These are phyloP conservation scores for Neonectria punicea DNA, from an alignment of 2,329 filamentous ascomycete genomes.

Conservation along the genomic window DNA sequence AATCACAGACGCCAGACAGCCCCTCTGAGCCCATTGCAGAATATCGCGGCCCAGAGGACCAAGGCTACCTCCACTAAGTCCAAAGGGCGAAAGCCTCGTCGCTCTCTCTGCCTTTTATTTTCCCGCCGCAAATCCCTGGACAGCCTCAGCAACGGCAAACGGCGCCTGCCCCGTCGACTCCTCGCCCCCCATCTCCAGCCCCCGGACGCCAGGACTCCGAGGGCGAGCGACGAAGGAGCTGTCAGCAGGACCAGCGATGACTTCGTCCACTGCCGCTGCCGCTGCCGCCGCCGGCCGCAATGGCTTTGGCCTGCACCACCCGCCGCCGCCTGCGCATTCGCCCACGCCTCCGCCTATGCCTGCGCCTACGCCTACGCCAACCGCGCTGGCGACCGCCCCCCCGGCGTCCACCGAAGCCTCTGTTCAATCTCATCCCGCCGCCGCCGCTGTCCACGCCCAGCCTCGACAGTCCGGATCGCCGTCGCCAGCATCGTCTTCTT, in stretches of 20 bases:
- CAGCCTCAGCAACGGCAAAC: conserved; percentile 23
- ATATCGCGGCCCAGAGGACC: conserved; percentile 44
- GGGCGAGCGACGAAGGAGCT: conserved; percentile 65
- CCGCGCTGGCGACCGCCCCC: conserved; percentile 26
- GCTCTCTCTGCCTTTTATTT: conserved; percentile 42
- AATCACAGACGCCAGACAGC: conserved; percentile 38
- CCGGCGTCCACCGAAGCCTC: conserved; percentile 26
- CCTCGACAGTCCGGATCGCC: not conserved
- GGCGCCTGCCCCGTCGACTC: conserved; percentile 19
- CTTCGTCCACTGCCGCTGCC: conserved; percentile 59
- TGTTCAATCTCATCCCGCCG: conserved; percentile 23
- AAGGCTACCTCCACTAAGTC: conserved; percentile 17
- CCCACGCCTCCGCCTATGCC: conserved; percentile 30
- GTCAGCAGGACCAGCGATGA: conserved; percentile 66
- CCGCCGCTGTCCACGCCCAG: conserved; percentile 21
- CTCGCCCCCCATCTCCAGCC: conserved; percentile 29
- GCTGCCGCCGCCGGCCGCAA: conserved; percentile 49
- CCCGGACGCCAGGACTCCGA: conserved; percentile 35
- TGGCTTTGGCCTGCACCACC: conserved; percentile 34
- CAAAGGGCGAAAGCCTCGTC: conserved; percentile 42
- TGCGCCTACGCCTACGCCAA: conserved; percentile 21
- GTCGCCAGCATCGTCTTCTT: conserved; percentile 7
- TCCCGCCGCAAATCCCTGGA: conserved; percentile 29
- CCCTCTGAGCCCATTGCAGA: conserved; percentile 39
- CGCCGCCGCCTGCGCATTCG: conserved; percentile 38